phyloP scores from a whole-genome alignment of 2,329 filamentous ascomycete genomes.

The Corinectria fuckeliana region DNA sequence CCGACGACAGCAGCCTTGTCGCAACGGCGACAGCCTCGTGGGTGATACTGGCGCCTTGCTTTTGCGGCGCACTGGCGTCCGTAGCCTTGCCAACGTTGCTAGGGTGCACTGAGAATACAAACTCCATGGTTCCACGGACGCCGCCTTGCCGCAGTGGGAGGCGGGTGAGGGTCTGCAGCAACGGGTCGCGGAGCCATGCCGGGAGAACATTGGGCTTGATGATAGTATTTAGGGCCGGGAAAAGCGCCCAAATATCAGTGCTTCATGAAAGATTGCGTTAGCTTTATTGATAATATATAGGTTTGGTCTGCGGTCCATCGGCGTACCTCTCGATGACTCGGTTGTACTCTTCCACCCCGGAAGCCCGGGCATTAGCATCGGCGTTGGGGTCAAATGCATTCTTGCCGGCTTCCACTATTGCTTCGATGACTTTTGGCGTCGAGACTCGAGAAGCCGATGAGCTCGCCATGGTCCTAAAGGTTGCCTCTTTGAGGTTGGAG shows the following conservation, averaged over 20 bases:
- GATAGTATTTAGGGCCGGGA: slow-evolving; percentile 67
- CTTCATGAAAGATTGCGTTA: slow-evolving; percentile 33
- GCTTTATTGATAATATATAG: neutral
- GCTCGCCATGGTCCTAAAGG: slow-evolving; percentile 36
- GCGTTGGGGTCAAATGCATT: slow-evolving; percentile 57
- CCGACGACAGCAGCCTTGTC: slow-evolving; percentile 65
- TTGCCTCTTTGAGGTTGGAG: slow-evolving; percentile 6
- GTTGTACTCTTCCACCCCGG: slow-evolving; percentile 50
- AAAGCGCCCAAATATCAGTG: slow-evolving; percentile 55
- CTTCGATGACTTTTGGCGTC: slow-evolving; percentile 43
- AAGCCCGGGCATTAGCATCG: slow-evolving; percentile 42
- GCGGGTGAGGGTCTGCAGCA: slow-evolving; percentile 64
- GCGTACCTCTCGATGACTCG: slow-evolving; percentile 57
- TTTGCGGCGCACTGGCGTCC: slow-evolving; percentile 54
- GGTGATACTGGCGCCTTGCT: slow-evolving; percentile 68
- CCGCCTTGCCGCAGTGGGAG: slow-evolving; percentile 68
- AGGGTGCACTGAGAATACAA: slow-evolving; percentile 73
- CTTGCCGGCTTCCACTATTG: slow-evolving; percentile 49
- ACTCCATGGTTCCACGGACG: slow-evolving; percentile 72
- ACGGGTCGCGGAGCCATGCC: slow-evolving; percentile 62
- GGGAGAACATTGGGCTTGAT: slow-evolving; percentile 67
- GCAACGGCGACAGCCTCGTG: slow-evolving; percentile 71
- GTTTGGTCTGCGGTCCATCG: neutral
- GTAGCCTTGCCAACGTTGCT: slow-evolving; percentile 51
- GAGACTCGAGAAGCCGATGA: slow-evolving; percentile 26